Evolutionary conservation across 1,284 basidiomycete species (phyloP).

Genomic region (Sporisorium iseilematis-ciliati): DNA sequence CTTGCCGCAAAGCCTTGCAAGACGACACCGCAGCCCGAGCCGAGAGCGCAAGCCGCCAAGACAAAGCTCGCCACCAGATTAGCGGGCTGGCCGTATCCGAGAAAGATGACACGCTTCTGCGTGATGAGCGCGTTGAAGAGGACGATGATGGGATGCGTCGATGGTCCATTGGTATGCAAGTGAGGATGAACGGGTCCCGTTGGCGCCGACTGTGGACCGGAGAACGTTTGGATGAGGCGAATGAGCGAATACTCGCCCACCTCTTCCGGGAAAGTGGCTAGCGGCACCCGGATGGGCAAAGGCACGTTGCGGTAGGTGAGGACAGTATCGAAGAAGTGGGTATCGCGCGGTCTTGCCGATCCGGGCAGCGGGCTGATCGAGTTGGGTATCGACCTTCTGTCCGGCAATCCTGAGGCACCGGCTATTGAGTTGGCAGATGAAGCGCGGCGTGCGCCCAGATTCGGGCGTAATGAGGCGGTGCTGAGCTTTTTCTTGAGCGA

Average conservation of each 20-base stretch:
- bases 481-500: constrained; percentile 50
- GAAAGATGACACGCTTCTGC: constrained; percentile 91
- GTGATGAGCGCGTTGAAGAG: constrained; percentile 95
- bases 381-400: constrained; percentile 23
- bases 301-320: constrained; percentile 75
- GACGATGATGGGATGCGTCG: constrained; percentile 91
- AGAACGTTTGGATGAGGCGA: constrained; percentile 88
- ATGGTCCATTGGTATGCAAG: constrained; percentile 88
- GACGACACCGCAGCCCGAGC: constrained; percentile 86
- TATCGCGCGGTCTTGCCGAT: constrained; percentile 75
- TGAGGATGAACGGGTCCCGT: constrained; percentile 87
- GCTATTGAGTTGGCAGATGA: constrained; percentile 45
- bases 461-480: constrained; percentile 37
- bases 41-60: constrained; percentile 90
- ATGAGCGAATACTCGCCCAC: constrained; percentile 98
- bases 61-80: constrained; percentile 89
- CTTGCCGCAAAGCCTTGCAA: constrained; percentile 83
- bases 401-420: constrained; percentile 3
- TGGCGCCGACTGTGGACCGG: constrained; percentile 73
- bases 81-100: constrained; percentile 81
- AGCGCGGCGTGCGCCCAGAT: constrained; percentile 32
- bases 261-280: constrained; percentile 77
- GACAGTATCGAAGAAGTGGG: constrained; percentile 88
- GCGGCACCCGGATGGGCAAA: constrained; percentile 57
- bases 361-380: constrained; percentile 21